These are phyloP conservation scores for Backusella luteola DNA, from an alignment of 192 early-diverging fungal genomes.

Conservation along the genomic window DNA sequence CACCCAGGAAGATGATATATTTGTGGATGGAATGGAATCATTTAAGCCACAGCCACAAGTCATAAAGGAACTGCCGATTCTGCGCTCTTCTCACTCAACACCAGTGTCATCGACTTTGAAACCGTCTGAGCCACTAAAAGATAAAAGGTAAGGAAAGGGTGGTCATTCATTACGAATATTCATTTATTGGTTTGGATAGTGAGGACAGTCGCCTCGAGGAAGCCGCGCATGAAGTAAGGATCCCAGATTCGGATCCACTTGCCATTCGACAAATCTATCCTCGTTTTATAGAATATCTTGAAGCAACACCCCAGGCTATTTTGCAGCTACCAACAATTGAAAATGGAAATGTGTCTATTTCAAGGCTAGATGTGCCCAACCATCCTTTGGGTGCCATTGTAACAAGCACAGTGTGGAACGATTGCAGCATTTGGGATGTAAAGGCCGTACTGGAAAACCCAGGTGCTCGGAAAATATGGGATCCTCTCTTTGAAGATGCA, in stretches of 20 bases:
- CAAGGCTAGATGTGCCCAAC: constrained; percentile 33
- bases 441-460: constrained; percentile 44
- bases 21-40: constrained; percentile 14
- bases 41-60: background rate
- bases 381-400: constrained; percentile 39
- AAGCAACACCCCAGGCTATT: background rate
- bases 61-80: background rate
- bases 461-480: constrained; percentile 40
- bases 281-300: background rate
- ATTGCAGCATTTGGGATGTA: constrained; percentile 49
- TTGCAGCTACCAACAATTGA: background rate
- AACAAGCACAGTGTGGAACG: constrained; percentile 38
- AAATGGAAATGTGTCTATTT: constrained; percentile 27
- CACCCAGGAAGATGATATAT: background rate
- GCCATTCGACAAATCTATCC: background rate
- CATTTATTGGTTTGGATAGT: background rate
- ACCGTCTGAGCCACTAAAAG: background rate
- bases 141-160: background rate
- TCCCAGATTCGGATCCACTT: constrained; percentile 15
- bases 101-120: background rate
- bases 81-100: background rate
- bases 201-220: background rate
- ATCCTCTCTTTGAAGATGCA: background rate
- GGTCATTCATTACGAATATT: background rate
- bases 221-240: background rate